Percentiles rank a stretch among this genome's conserved stretches.
phyloP scores from a whole-genome alignment of 345 rosid genomes.

The Acer campestre region DNA sequence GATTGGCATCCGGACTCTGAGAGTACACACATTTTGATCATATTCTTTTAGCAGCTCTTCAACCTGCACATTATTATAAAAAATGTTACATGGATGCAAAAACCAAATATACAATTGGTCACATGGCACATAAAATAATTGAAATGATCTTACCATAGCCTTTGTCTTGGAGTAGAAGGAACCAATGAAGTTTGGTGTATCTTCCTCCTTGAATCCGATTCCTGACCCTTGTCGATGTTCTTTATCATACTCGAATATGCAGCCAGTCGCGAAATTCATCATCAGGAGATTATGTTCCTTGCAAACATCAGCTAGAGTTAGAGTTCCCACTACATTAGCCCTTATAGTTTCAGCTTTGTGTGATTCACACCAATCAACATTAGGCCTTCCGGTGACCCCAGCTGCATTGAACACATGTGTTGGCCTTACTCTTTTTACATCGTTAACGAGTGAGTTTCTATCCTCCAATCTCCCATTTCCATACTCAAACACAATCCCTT shows the following conservation, averaged over 20 bases:
- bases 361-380: conserved; percentile 65
- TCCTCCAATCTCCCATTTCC: conserved; percentile 61
- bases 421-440: conserved; percentile 40
- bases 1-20: conserved; percentile 61
- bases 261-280: conserved; percentile 64
- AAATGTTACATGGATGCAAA: not conserved
- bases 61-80: conserved; percentile 33
- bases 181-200: conserved; percentile 48
- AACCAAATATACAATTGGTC: not conserved
- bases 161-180: conserved; percentile 67
- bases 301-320: conserved; percentile 59
- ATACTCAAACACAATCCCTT: conserved; percentile 43
- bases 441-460: conserved; percentile 45
- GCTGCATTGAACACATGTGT: conserved; percentile 64
- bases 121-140: not conserved
- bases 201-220: conserved; percentile 59
- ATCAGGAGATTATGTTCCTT: conserved; percentile 42
- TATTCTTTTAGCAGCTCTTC: conserved; percentile 56
- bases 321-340: conserved; percentile 51
- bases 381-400: conserved; percentile 66
- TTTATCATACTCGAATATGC: conserved; percentile 56
- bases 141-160: conserved; percentile 49
- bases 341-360: conserved; percentile 54
- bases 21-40: conserved; percentile 53
- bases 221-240: conserved; percentile 56